phyloP scores from a whole-genome alignment of 2,329 filamentous ascomycete species.

The Cladosporium colombiae region DNA sequence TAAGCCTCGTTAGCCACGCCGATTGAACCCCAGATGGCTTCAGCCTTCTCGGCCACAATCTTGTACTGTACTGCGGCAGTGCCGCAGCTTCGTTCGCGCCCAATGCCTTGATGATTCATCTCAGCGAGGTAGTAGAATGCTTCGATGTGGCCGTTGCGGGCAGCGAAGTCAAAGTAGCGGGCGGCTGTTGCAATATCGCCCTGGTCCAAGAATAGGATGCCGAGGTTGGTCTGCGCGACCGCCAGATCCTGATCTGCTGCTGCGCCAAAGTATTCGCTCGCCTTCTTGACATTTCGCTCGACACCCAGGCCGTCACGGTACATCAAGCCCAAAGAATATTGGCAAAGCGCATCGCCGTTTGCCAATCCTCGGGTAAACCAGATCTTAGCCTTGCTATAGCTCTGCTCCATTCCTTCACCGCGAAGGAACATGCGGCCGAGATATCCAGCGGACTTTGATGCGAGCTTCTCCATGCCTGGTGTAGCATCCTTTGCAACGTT shows the following conservation, averaged over 20 bases:
- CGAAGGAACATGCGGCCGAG: constrained; percentile 87
- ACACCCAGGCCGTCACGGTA: constrained; percentile 77
- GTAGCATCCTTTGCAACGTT: constrained; percentile 70
- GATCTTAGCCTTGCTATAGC: constrained; percentile 70
- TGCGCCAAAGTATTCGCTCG: constrained; percentile 73
- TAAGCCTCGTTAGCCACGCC: constrained; percentile 81
- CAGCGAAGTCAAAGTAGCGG: constrained; percentile 85
- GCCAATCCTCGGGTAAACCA: constrained; percentile 82
- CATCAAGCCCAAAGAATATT: constrained; percentile 82
- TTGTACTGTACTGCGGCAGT: constrained; percentile 81
- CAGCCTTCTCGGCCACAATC: constrained; percentile 87
- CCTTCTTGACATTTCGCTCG: constrained; percentile 67
- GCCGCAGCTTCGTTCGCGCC: constrained; percentile 74
- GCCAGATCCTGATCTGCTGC: constrained; percentile 81
- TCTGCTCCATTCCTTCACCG: constrained; percentile 80
- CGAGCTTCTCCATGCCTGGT: constrained; percentile 71
- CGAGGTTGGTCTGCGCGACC: constrained; percentile 78
- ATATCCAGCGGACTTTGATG: constrained; percentile 81
- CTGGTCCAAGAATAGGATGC: constrained; percentile 82
- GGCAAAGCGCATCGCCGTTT: constrained; percentile 77
- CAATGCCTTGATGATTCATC: constrained; percentile 77
- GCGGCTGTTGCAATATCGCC: constrained; percentile 78
- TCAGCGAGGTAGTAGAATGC: constrained; percentile 92
- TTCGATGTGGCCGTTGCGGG: constrained; percentile 79
- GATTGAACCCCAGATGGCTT: constrained; percentile 80